A percentile compares a stretch with the other conserved stretches of the same genome.
Evolutionary conservation across 2,329 filamentous ascomycete genomes (phyloP).

Genomic region (Plectosphaerella plurivora): DNA sequence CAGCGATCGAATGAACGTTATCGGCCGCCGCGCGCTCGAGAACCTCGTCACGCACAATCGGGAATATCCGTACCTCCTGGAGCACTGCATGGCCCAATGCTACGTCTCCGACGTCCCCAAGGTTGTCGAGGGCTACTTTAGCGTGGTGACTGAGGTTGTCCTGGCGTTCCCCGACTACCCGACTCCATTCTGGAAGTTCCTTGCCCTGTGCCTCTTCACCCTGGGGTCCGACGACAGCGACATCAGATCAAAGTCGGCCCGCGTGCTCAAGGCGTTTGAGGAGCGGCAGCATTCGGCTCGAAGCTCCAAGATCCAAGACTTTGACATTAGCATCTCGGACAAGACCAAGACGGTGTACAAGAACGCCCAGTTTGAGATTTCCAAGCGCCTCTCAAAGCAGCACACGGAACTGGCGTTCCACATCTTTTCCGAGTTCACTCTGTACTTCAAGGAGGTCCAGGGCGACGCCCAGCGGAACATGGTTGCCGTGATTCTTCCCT

Average conservation of each 20-base stretch:
- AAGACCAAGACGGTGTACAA: constrained; percentile 99
- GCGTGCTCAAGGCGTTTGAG: constrained; percentile 76
- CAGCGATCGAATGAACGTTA: constrained; percentile 88
- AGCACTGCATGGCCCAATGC: constrained; percentile 87
- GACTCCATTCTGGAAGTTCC: constrained; percentile 83
- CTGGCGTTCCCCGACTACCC: constrained; percentile 78
- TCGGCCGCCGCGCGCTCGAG: constrained; percentile 80
- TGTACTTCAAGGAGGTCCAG: constrained; percentile 85
- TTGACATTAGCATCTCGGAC: constrained; percentile 97
- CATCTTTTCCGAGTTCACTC: constrained; percentile 92
- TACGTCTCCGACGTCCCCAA: constrained; percentile 79
- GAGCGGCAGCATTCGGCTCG: constrained; percentile 67
- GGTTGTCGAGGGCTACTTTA: constrained; percentile 90
- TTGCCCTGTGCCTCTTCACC: constrained; percentile 85
- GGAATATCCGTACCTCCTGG: constrained; percentile 78
- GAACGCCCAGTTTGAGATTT: constrained; percentile 93
- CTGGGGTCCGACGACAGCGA: constrained; percentile 88
- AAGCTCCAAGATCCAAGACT: constrained; percentile 90
- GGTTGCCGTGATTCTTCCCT: constrained; percentile 89
- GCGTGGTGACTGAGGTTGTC: constrained; percentile 83
- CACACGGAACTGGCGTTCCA: constrained; percentile 87
- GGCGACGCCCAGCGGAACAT: constrained; percentile 86
- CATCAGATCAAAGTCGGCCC: constrained; percentile 82
- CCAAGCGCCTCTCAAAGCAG: constrained; percentile 80
- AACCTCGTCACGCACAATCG: constrained; percentile 90